These are phyloP conservation scores for Glycine soja DNA, from an alignment of 306 rosid species.

Conservation along the genomic window DNA sequence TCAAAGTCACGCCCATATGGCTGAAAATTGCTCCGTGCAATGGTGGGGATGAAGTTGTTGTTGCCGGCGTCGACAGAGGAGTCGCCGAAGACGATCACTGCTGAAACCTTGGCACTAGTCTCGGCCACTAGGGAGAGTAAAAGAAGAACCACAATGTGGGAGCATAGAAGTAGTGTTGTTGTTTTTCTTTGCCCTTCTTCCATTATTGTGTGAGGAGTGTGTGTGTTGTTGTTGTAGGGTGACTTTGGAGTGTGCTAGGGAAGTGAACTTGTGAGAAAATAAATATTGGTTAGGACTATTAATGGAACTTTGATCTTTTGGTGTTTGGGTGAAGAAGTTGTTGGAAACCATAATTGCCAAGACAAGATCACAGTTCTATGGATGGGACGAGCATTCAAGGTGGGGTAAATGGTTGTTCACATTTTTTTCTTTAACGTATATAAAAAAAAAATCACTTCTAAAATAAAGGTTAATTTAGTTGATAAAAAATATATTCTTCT, in stretches of 20 bases:
- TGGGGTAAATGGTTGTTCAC: not conserved
- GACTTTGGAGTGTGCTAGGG: slow-evolving; percentile 20
- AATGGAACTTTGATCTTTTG: slow-evolving; percentile 49
- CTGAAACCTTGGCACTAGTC: slow-evolving; percentile 60
- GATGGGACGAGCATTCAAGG: slow-evolving; percentile 24
- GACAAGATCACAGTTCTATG: slow-evolving; percentile 26
- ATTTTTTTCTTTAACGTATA: not conserved
- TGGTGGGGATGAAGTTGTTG: slow-evolving; percentile 83
- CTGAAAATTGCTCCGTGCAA: slow-evolving; percentile 82
- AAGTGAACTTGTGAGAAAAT: slow-evolving; percentile 45
- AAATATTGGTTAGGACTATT: slow-evolving; percentile 48
- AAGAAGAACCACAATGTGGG: slow-evolving; percentile 35
- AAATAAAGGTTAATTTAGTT: too few relatives aligned
- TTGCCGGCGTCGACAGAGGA: slow-evolving; percentile 94
- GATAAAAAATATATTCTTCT: too few relatives aligned
- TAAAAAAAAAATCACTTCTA: too few relatives aligned
- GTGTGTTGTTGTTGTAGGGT: not conserved
- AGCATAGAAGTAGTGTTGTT: slow-evolving; percentile 10
- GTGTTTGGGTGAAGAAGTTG: slow-evolving; percentile 55
- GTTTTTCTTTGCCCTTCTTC: slow-evolving; percentile 4
- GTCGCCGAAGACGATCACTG: slow-evolving; percentile 84
- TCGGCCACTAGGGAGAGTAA: slow-evolving; percentile 23
- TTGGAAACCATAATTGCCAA: slow-evolving; percentile 55
- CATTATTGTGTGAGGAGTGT: not conserved
- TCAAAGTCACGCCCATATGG: slow-evolving; percentile 93